Base-by-base conservation (phyloP, 1,284 basidiomycete genomes). In the Ceratobasidium sp. region DNA sequence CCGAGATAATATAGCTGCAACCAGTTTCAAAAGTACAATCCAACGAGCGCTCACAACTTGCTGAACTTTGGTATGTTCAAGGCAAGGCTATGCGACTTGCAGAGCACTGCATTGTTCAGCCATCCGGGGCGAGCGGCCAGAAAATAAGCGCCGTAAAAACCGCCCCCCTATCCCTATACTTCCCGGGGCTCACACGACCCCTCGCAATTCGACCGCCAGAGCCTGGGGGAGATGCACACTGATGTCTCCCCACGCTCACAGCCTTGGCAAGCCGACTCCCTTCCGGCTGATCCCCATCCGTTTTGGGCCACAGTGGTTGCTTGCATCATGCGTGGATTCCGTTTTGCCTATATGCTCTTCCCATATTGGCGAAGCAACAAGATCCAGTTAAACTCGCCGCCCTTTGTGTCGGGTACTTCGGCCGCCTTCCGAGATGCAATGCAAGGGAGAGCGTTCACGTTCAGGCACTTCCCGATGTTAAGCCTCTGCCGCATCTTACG, bases 261-360 rank as follows among this genome's bases (percentile, higher is more conserved):
- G 59, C 59, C 59, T 61, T 42, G 59, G 59, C 54, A 58, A 58
- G 36, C 36, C 54, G 16, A 58, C 3, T 11, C n/a, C 33, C 33
- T 58, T 58, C 54, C 54, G 54, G 54, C 12, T 58, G 54, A 58
- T 61, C 42, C 59, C 42, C 42, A 61, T 44, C 59, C 59, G 14
- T 28, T 44, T 61, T 46, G 40, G 18, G 59, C 44, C 18, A 36
- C 30, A 7, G 44, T 25, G 16, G 12, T 56, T 56, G 16, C 28
- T n/a, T 18, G 54, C 61, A 44, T 62, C 42, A 51, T 28, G 46
- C 61, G 61, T 63, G 61, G 61, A 63, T 63, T 38, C 30, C 49
- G 38, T 28, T 46, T 23, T 63, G 61, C 46, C 9, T 63, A 51
- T 51, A 63, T 49, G 61, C 61, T 1, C 46, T 36, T 46, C 61